Evolutionary conservation across 2,329 filamentous ascomycete genomes (phyloP).

Genomic region (Xylariaceae sp.): DNA sequence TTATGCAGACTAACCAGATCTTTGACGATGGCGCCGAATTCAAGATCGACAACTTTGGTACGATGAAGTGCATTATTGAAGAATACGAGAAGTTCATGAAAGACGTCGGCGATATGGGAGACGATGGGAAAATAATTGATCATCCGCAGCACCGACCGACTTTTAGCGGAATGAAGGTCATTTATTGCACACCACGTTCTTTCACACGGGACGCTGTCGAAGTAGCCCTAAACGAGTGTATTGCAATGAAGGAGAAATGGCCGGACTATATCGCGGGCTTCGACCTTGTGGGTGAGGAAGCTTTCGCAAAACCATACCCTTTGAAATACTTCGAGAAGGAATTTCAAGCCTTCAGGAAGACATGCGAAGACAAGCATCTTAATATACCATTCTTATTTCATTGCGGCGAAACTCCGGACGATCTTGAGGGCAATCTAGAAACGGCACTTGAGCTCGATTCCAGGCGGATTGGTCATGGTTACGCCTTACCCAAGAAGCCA

Average conservation of each 20-base stretch:
- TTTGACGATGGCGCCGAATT: constrained; percentile 54
- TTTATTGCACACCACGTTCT: constrained; percentile 66
- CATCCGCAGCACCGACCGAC: constrained; percentile 37
- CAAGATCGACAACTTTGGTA: constrained; percentile 54
- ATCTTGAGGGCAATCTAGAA: constrained; percentile 71
- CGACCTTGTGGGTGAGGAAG: constrained; percentile 66
- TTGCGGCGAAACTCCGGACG: constrained; percentile 76
- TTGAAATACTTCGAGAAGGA: constrained; percentile 57
- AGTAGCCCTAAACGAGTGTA: constrained; percentile 58
- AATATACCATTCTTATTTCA: constrained; percentile 78
- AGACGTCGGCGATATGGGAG: constrained; percentile 42
- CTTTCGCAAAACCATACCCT: constrained; percentile 54
- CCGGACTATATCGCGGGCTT: constrained; percentile 63
- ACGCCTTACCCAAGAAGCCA: constrained; percentile 71
- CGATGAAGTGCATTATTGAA: constrained; percentile 60
- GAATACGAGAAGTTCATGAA: constrained; percentile 53
- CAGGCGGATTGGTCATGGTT: constrained; percentile 77
- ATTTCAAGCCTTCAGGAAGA: constrained; percentile 55
- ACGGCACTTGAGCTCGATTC: constrained; percentile 71
- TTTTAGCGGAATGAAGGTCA: constrained; percentile 65
- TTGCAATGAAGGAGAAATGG: constrained; percentile 58
- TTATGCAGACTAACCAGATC: constrained; percentile 61
- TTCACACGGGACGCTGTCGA: constrained; percentile 55
- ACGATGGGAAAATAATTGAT: constrained; percentile 32
- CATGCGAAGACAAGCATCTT: constrained; percentile 52